Base-by-base conservation (phyloP, 176 grass and related monocot genomes). In the Elaeis guineensis region DNA sequence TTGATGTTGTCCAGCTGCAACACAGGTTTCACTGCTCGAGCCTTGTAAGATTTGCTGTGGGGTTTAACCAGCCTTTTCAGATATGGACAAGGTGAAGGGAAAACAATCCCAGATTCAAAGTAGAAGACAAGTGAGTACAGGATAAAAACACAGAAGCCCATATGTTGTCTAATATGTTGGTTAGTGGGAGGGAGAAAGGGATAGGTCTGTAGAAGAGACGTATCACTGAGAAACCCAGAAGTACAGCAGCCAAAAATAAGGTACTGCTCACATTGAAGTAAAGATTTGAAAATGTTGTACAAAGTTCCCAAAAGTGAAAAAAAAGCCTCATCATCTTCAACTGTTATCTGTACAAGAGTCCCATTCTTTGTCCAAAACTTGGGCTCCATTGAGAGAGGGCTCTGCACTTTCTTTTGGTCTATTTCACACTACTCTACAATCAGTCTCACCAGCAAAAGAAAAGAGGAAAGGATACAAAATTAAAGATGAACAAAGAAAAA, bases 371-470 rank as follows among this genome's bases (percentile, higher is more conserved):
- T 22, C 6, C 20, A 73, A 73, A 73, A 62, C 24, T 63, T 63
- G 70, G 70, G 59, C 59, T 73, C 70, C 25, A 28, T 56, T 16
- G 70, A 73, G 70, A 63, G 70, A 73, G 35, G 35, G 35, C 35
- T 44, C 35, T 44, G 11, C 35, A 44, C 35, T 44, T 44, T 44
- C 0, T 9, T 3, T 8, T 35, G 32, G 35, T 44, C 11, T 14
- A 44, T 44, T 44, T 44, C 6, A 44, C 35, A 44, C 35, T 14
- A 44, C 9, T 44, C 17, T 73, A 63, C 59, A 30, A 50, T 48
- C 30, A 21, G 59, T 22, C 30, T 23, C 14, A 58, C 5, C 54
- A 55, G n/a, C 19, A 57, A 49, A 14, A 6, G 17, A 25, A 1
- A 2, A 4, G 15, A 21, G 4, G 50, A 59, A 23, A 26, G 21